Base-by-base conservation (phyloP, 2,329 filamentous ascomycete genomes). In the Didymella keratinophila region DNA sequence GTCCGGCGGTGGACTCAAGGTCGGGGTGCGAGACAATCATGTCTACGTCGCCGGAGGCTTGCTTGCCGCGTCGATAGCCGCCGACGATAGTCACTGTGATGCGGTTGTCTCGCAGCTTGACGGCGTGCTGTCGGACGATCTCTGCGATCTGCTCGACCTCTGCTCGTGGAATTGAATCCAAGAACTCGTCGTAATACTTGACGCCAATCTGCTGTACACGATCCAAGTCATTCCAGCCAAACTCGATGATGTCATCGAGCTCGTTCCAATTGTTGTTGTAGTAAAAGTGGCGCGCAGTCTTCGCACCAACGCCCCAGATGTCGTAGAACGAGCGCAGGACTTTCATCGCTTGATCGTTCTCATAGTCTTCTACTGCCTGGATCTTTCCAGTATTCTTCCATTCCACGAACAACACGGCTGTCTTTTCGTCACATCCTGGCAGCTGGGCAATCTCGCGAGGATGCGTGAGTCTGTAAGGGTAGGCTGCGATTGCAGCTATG, bases 121-220 rank as follows among this genome's bases (percentile, higher is more conserved):
- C 86, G 1, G 92, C 92, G 62, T 95, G 88, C 1, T 78, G 69
- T 1, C 89, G 81, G 16, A 97, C 84, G 1, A 82, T 80, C 4
- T 78, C 69, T 0, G 85, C 86, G 52, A 97, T 96, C 0, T 73
- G 70, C 65, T 92, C 88, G 0, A 92, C 90, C 74, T 98, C 93
- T 0, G 71, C 57, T 1, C 93, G 86, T 0, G 91, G 84, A 4
- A 98, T 91, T 14, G 85, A 87, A 16, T 83, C 77, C 44, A 85
- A 79, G 54, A 99, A 90, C 63, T 98, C 94, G 32, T 96, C 90
- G 73, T 96, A 97, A 77, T 88, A 97, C 73, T 98, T 98, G 43
- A 97, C 81, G 0, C 95, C 94, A 54, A 98, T 96, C 73, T 98
- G 93, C 76, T 97, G 94, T 1, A 92, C 90, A 12, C 93, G 87